These are phyloP conservation scores for Barnettozyma pratensis DNA, from an alignment of 805 yeast genomes.

Conservation along the genomic window DNA sequence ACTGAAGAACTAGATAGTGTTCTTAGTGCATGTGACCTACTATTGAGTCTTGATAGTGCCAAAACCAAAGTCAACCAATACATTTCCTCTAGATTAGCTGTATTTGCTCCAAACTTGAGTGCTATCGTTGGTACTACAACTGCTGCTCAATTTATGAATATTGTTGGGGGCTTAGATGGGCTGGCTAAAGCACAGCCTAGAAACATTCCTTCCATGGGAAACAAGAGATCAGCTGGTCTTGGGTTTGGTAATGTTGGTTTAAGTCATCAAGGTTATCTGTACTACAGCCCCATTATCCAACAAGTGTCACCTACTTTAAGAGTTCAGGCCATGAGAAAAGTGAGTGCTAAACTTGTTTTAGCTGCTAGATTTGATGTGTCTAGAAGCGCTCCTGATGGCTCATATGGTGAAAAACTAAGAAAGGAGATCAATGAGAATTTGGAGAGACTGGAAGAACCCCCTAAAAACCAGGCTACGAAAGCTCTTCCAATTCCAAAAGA, in stretches of 20 bases:
- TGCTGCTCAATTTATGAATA: constrained; percentile 67
- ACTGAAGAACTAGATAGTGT: constrained; percentile 34
- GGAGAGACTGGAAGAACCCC: constrained; percentile 72
- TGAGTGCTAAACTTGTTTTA: constrained; percentile 72
- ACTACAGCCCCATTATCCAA: constrained; percentile 53
- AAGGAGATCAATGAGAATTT: constrained; percentile 58
- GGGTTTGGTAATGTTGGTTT: constrained; percentile 41
- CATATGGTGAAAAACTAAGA: constrained; percentile 53
- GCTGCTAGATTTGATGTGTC: constrained; percentile 80
- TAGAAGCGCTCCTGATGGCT: constrained; percentile 37
- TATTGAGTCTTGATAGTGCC: constrained; percentile 41
- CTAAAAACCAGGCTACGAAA: constrained; percentile 53
- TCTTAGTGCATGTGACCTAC: constrained; percentile 39
- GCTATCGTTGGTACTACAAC: constrained; percentile 66
- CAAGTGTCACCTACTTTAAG: constrained; percentile 52
- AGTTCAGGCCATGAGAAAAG: constrained; percentile 68
- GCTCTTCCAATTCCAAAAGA: constrained; percentile 72
- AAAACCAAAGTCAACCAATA: constrained; percentile 42
- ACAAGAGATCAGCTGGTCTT: constrained; percentile 34
- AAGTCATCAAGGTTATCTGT: constrained; percentile 67
- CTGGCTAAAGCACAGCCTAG: constrained; percentile 75
- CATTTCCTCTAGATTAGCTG: constrained; percentile 50
- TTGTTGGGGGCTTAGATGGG: constrained; percentile 62
- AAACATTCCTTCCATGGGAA: constrained; percentile 76
- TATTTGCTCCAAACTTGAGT: constrained; percentile 76